Conservation (phyloP, 192 early-diverging fungal genomes). For the Coemansia sp. region DNA sequence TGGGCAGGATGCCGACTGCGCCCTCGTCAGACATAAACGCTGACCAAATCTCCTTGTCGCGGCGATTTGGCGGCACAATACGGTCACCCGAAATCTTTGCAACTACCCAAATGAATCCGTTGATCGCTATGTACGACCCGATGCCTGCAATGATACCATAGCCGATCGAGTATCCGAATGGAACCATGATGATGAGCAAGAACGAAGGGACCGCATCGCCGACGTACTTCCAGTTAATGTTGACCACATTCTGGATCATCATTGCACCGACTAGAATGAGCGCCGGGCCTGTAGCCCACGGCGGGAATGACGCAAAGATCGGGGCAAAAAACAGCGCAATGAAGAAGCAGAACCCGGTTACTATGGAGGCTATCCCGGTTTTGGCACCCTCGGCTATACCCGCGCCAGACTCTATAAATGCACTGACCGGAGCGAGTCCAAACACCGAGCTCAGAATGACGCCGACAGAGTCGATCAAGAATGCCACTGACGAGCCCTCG, state of each 20-base stretch:
- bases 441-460: slow-evolving; percentile 69
- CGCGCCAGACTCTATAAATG: slow-evolving; percentile 80
- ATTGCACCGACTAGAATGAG: slow-evolving; percentile 75
- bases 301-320: slow-evolving; percentile 80
- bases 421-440: slow-evolving; percentile 73
- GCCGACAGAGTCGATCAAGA: slow-evolving; percentile 67
- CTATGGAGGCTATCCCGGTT: slow-evolving; percentile 74
- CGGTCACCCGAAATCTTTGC: slow-evolving; percentile 13
- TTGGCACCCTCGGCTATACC: slow-evolving; percentile 79
- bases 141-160: slow-evolving; percentile 78
- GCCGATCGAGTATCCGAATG: slow-evolving; percentile 78
- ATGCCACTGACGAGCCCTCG: slow-evolving; percentile 72
- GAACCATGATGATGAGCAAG: slow-evolving; percentile 72
- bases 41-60: slow-evolving; percentile 24
- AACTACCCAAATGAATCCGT: slow-evolving; percentile 15
- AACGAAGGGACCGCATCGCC: slow-evolving; percentile 79
- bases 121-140: slow-evolving; percentile 59
- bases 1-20: slow-evolving; percentile 2
- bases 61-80: slow-evolving; percentile 20
- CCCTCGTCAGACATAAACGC: slow-evolving; percentile 25
- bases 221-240: slow-evolving; percentile 80
- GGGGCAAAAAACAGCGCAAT: slow-evolving; percentile 79
- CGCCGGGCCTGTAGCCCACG: slow-evolving; percentile 83
- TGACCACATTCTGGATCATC: slow-evolving; percentile 68
- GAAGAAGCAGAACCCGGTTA: slow-evolving; percentile 71